Percentiles rank a stretch among this genome's conserved stretches.
These are phyloP conservation scores for Salix viminalis DNA, from an alignment of 345 rosid genomes.

Conservation along the genomic window DNA sequence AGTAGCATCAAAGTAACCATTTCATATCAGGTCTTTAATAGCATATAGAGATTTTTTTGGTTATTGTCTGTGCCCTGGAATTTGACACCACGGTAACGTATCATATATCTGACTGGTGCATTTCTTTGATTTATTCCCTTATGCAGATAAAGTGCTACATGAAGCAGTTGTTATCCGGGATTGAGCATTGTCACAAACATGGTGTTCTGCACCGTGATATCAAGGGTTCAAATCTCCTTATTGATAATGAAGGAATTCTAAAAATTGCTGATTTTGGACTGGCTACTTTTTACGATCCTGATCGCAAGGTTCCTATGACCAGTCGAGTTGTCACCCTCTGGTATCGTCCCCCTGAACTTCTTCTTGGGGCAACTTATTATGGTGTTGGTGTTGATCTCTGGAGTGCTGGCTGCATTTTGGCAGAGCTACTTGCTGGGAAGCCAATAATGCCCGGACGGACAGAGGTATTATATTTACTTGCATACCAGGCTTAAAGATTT, in stretches of 20 bases:
- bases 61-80: neutral
- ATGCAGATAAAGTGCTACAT: slow-evolving; percentile 75
- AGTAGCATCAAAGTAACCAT: too few species aligned
- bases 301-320: slow-evolving; percentile 62
- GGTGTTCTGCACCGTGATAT: slow-evolving; percentile 89
- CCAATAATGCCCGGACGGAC: slow-evolving; percentile 92
- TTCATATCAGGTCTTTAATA: neutral
- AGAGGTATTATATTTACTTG: slow-evolving; percentile 47
- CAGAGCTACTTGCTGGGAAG: slow-evolving; percentile 79
- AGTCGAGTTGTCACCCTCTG: slow-evolving; percentile 94
- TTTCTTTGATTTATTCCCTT: slow-evolving; percentile 7
- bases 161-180: slow-evolving; percentile 77
- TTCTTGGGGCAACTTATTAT: slow-evolving; percentile 79
- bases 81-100: neutral
- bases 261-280: slow-evolving; percentile 94
- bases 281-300: slow-evolving; percentile 69
- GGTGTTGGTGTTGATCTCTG: slow-evolving; percentile 78
- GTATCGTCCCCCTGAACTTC: slow-evolving; percentile 94
- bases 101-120: slow-evolving; percentile 5
- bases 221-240: slow-evolving; percentile 81
- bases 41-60: neutral
- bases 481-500: neutral
- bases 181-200: slow-evolving; percentile 78
- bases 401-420: slow-evolving; percentile 96
- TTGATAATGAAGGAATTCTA: slow-evolving; percentile 67